Base-by-base conservation (phyloP, 1,139 yeast genomes). In the Zygotorulaspora mrakii region DNA sequence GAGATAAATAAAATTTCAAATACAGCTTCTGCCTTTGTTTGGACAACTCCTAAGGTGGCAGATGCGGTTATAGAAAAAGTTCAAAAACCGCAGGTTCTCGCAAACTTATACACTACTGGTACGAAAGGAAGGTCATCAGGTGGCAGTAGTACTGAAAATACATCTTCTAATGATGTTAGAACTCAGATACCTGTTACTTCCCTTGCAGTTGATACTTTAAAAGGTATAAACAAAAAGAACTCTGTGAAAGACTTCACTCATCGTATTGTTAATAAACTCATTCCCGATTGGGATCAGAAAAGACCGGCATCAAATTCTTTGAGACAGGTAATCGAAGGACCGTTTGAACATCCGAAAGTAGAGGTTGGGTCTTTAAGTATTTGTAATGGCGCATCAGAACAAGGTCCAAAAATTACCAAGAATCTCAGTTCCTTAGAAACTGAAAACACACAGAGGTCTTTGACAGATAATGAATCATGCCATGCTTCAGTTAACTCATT, bases 171-270 rank as follows among this genome's bases (percentile, higher is more conserved):
- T 11, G 29, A 21, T 13, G 12, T 20, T 17, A 30, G 35, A 23
- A 28, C 26, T 8, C 41, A 22, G 26, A 9, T 17, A 8, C 42
- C 41, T 14, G 13, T 35, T 11, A 55, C 38, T n/a, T 56, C 61
- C 7, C 37, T 48, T 17, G 64, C 64, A 0, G 41, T 60, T 5
- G 49, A 52, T 31, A 52, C 62, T 4, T 39, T 61, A 9, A 60
- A 52, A 35, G 58, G 50, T 5, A 45, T 57, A 1, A 48, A 50
- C 2, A 52, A 49, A 27, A 51, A 50, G 22, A 45, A 38, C 13
- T 46, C 54, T 3, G 42, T 54, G 8, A 48, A 43, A 29, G 55
- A 51, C 26, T 45, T 58, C 14, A 53, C 57, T 5, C 49, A 48
- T 17, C 45, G 45, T 27, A 34, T 60, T 5, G 46, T 58, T 2